phyloP scores from a whole-genome alignment of 2,329 filamentous ascomycete genomes.

The Westerdykella ornata region DNA sequence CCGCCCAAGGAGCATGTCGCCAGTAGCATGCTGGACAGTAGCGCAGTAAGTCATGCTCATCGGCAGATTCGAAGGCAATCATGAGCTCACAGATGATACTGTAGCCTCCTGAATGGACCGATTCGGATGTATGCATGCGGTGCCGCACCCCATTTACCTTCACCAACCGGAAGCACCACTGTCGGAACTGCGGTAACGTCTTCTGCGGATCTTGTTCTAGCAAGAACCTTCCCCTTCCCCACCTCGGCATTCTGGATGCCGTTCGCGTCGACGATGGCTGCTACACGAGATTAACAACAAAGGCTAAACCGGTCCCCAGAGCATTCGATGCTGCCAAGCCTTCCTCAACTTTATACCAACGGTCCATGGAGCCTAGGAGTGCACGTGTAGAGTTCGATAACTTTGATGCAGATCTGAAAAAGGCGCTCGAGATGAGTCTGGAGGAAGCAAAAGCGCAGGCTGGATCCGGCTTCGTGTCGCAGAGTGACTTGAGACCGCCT shows the following conservation, averaged over 20 bases:
- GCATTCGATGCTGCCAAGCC: slow-evolving; percentile 45
- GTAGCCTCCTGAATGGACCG: slow-evolving; percentile 91
- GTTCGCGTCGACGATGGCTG: slow-evolving; percentile 96
- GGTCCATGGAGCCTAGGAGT: slow-evolving; percentile 81
- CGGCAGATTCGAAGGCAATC: neutral
- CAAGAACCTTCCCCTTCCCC: slow-evolving; percentile 81
- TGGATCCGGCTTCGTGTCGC: slow-evolving; percentile 64
- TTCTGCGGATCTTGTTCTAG: slow-evolving; percentile 93
- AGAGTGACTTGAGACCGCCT: slow-evolving; percentile 46
- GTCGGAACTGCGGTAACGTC: slow-evolving; percentile 93
- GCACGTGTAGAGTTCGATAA: slow-evolving; percentile 79
- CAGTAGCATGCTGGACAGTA: slow-evolving; percentile 98
- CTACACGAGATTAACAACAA: slow-evolving; percentile 80
- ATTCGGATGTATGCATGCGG: slow-evolving; percentile 98
- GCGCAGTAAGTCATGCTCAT: slow-evolving; percentile 59
- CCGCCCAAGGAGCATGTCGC: slow-evolving; percentile 79
- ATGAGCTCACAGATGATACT: slow-evolving; percentile 6
- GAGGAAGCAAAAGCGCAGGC: slow-evolving; percentile 79
- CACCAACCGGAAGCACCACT: slow-evolving; percentile 97
- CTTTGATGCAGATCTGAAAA: slow-evolving; percentile 92
- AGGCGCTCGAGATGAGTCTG: slow-evolving; percentile 90
- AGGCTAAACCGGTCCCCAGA: slow-evolving; percentile 45
- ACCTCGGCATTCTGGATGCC: slow-evolving; percentile 83
- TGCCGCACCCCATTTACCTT: slow-evolving; percentile 94
- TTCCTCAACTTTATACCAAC: slow-evolving; percentile 57